Base-by-base conservation (phyloP, 176 grass and related monocot species). In the Aechmea fasciata region DNA sequence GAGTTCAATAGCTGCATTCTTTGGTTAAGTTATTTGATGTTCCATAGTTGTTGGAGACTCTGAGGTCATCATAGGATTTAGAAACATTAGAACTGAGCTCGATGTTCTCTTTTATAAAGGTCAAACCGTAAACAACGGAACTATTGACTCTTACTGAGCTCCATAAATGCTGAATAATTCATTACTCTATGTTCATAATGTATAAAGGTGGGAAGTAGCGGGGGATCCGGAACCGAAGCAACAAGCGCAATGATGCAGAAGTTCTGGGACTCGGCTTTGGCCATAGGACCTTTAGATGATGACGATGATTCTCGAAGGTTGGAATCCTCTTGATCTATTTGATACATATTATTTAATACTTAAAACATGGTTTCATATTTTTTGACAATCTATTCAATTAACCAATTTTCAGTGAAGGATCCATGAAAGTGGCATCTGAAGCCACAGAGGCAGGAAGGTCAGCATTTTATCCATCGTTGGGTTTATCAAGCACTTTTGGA, bases 261-360 rank as follows among this genome's bases (percentile, higher is more conserved):
- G 72, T 99, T 99, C 74, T 99, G 87, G 94, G 94, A 99, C 85
- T 93, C 94, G 53, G 87, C 89, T 57, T 89, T 99, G 84, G 83
- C 86, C 72, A 85, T 92, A 78, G 87, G 87, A 75, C 89, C 89
- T 69, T 68, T 92, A 51, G 89, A 99, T 80, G 87, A 93, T 15
- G 89, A 99, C 3, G 80, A 80, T 69, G 94, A 99, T 71, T 90
- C 79, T 67, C 71, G 80, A 82, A 99, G 94, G 94, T 92, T 70
- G 65, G 49, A 62, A 47, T 80, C 22, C 51, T 66, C 54, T 74
- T 82, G 71, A 52, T 50, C 50, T 69, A 63, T 41, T 64, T 26
- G 57, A n/a, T 50, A 14, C 25, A 15, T 61, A 11, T 11, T 28
- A 1, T 41, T 61, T 41, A 41, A 41, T 7, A 41, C 33, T 6